Percentiles rank a stretch among this genome's conserved stretches.
Evolutionary conservation across 2,329 filamentous ascomycete species (phyloP).

Genomic region (Colletotrichum sp.): DNA sequence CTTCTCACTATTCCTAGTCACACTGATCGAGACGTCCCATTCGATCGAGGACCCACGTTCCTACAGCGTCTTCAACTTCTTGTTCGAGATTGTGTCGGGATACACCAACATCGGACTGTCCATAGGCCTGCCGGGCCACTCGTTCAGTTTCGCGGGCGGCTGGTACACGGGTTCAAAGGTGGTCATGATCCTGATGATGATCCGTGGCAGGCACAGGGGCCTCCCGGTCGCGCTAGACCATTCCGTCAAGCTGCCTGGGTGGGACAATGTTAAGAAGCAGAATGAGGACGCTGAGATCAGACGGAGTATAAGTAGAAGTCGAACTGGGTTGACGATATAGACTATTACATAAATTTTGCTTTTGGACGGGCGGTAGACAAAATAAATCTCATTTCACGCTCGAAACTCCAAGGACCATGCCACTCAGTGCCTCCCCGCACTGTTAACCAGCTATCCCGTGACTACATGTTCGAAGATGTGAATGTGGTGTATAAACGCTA

Average conservation of each 20-base stretch:
- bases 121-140: constrained; percentile 56
- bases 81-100: constrained; percentile 61
- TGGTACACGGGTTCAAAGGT: constrained; percentile 63
- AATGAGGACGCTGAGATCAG: constrained; percentile 26
- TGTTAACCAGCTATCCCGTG: accelerated
- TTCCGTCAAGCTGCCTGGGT: constrained; percentile 49
- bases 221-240: constrained; percentile 61
- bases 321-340: background rate
- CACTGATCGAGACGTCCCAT: constrained; percentile 62
- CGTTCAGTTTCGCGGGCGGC: constrained; percentile 60
- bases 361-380: background rate
- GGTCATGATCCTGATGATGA: constrained; percentile 60
- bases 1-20: constrained; percentile 63
- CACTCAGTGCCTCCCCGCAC: accelerated
- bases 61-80: constrained; percentile 65
- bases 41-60: constrained; percentile 54
- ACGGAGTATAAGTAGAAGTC: background rate
- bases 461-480: too few species aligned
- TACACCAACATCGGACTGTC: constrained; percentile 69
- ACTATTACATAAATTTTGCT: background rate
- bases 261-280: constrained; percentile 32
- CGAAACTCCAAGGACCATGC: accelerated
- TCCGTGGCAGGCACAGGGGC: constrained; percentile 61
- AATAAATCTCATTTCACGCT: background rate
- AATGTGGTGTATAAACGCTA: too few species aligned